Base-by-base conservation (phyloP, 768 basidiomycete genomes). In the Psilocybe subaeruginosa region DNA sequence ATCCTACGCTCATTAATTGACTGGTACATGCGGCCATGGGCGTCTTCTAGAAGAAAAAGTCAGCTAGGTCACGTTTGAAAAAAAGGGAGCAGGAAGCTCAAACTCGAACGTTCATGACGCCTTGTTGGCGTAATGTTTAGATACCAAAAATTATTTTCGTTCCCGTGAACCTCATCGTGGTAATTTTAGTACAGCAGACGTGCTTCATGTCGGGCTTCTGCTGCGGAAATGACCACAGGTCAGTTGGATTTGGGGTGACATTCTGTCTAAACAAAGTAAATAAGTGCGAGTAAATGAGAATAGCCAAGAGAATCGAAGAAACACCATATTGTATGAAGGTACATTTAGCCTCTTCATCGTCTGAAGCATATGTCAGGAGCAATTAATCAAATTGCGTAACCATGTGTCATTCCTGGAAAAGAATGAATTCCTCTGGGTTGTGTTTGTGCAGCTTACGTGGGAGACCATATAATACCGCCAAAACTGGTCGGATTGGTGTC, bases 321-420 rank as follows among this genome's bases (percentile, higher is more conserved):
- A 23, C 2, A 23, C 23, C 23, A 23, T 23, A 23, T 23, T 23
- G 23, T 23, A 23, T 23, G 23, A 23, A 43, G 41, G n/a, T 14
- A 43, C 41, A 7, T n/a, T 43, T n/a, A 43, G 14, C 14, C 41
- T 43, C n/a, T 43, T 5, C n/a, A 43, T 14, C 4, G 54, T 33
- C 27, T 56, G 19, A 8, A 31, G 27, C 37, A 54, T 7, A 39
- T 43, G 37, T 54, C 52, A 46, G 48, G 45, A 53, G 11, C 17
- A 43, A 55, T 50, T 55, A 19, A 50, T 48, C 54, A 60, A 2
- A 54, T 39, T 29, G 59, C 54, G 59, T 60, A 54, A 54, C 53
- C 53, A 55, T 35, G 43, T 55, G 53, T 49, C 53, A 60, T 54
- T 47, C 46, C 17, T 53, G 58, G 41, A 60, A 54, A 46, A 47